Evolutionary conservation across 208 protist species (phyloP).

Genomic region (Leptomonas pyrrhocoris): DNA sequence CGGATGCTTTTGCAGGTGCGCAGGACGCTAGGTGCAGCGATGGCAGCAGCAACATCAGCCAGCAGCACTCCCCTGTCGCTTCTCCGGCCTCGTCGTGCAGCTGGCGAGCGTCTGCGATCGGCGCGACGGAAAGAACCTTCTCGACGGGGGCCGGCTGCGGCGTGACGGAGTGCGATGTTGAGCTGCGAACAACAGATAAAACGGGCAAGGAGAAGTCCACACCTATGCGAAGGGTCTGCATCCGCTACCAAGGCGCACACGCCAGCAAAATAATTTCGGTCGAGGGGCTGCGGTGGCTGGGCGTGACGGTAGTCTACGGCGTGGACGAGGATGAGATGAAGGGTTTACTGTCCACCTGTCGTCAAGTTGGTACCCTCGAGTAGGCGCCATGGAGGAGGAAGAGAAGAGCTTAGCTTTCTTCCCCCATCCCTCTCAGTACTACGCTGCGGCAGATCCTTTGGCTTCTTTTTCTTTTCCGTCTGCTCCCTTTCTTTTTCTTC

Average conservation of each 20-base stretch:
- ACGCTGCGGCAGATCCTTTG: background rate
- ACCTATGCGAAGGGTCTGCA: background rate
- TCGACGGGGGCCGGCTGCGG: background rate
- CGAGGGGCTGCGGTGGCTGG: slow-evolving; percentile 7
- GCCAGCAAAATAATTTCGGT: slow-evolving; percentile 14
- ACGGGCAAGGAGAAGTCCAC: background rate
- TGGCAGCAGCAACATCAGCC: too few relatives aligned
- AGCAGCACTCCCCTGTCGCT: too few relatives aligned
- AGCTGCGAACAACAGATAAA: background rate
- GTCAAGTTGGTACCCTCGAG: background rate
- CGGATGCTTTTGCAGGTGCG: background rate
- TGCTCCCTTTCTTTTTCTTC: background rate
- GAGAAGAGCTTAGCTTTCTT: too few relatives aligned
- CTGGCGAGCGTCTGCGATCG: background rate
- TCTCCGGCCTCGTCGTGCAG: too few relatives aligned
- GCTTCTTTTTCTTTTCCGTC: slow-evolving; percentile 18
- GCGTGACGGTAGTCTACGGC: slow-evolving; percentile 6
- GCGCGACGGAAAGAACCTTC: background rate
- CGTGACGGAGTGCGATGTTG: background rate
- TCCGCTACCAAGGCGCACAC: background rate
- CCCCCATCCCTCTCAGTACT: too few relatives aligned
- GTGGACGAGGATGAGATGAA: slow-evolving; percentile 2
- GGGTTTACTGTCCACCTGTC: background rate
- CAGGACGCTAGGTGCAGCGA: background rate
- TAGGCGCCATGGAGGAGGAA: background rate